Percentiles rank a stretch among this genome's conserved stretches.
Evolutionary conservation across 1,284 basidiomycete genomes (phyloP).

Genomic region (Boletus hoseneyae): DNA sequence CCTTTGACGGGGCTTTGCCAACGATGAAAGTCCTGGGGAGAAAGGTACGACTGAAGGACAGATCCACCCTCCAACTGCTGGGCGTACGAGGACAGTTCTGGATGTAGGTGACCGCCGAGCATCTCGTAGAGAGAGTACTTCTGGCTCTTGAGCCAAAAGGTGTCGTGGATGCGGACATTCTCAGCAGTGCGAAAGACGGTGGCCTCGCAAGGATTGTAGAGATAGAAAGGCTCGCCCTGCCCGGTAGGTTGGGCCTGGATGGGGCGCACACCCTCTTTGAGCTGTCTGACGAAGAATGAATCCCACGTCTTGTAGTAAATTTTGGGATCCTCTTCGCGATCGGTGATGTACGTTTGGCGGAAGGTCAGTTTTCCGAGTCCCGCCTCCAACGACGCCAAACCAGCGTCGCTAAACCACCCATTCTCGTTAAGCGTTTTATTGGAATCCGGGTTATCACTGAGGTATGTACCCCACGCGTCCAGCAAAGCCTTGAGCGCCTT

Average conservation of each 20-base stretch:
- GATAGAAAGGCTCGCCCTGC: conserved; percentile 24
- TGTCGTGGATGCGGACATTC: conserved; percentile 34
- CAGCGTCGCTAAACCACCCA: conserved; percentile 1
- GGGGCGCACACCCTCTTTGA: conserved; percentile 36
- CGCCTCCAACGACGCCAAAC: background rate
- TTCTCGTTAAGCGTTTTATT: background rate
- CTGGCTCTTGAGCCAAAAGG: conserved; percentile 46
- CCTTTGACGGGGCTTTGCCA: conserved; percentile 54
- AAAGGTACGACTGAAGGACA: conserved; percentile 53
- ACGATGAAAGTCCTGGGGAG: conserved; percentile 46
- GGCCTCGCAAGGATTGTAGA: conserved; percentile 46
- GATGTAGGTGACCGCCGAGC: conserved; percentile 21
- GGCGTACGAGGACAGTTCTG: background rate
- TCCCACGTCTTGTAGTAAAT: conserved; percentile 4
- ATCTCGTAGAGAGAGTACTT: conserved; percentile 40
- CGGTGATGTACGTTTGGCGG: background rate
- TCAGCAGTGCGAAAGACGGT: conserved; percentile 37
- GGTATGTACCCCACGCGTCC: conserved; percentile 6
- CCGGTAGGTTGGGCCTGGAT: conserved; percentile 17
- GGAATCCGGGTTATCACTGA: background rate
- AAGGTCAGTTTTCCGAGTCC: background rate
- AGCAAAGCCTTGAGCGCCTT: conserved; percentile 17
- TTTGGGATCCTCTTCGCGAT: background rate
- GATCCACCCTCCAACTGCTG: conserved; percentile 44
- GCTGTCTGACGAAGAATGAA: conserved; percentile 1